phyloP scores from a whole-genome alignment of 2,329 filamentous ascomycete species.

The Trichoderma asperellum region DNA sequence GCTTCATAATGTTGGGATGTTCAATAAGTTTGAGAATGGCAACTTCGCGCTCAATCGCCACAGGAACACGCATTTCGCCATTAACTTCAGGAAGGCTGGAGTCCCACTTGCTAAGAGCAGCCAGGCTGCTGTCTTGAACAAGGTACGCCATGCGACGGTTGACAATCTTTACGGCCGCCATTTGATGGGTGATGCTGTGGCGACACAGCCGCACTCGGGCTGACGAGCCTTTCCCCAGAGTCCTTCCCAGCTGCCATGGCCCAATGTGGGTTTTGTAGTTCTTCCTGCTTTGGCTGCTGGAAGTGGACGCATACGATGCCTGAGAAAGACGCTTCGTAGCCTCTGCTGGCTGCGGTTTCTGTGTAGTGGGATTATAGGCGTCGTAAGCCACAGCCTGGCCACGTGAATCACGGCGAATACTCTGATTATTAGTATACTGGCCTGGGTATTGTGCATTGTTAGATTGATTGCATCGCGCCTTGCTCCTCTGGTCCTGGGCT shows the following conservation, averaged over 20 bases:
- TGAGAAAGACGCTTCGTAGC: constrained; percentile 47
- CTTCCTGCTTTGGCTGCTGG: constrained; percentile 47
- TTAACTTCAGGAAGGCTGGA: constrained; percentile 59
- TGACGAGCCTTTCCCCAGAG: constrained; percentile 86
- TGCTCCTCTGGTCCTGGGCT: constrained; percentile 37
- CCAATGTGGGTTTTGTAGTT: constrained; percentile 77
- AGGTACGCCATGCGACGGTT: constrained; percentile 79
- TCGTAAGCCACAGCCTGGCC: constrained; percentile 22
- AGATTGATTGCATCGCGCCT: constrained; percentile 39
- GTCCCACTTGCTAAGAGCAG: constrained; percentile 77
- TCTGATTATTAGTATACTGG: constrained; percentile 23
- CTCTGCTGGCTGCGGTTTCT: constrained; percentile 40
- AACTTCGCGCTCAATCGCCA: constrained; percentile 91
- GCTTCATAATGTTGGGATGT: constrained; percentile 89
- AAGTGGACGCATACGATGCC: constrained; percentile 48
- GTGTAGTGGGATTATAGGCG: constrained; percentile 34
- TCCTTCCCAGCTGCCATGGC: constrained; percentile 90
- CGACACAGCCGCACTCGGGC: constrained; percentile 85
- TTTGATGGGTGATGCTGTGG: constrained; percentile 76
- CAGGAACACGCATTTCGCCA: constrained; percentile 73
- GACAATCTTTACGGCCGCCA: constrained; percentile 94
- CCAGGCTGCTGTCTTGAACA: constrained; percentile 83
- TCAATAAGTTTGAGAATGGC: constrained; percentile 96
- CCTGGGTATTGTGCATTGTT: constrained; percentile 25
- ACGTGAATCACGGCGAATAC: constrained; percentile 7